Base-by-base conservation (phyloP, 805 yeast genomes). In the Starmerella powellii region DNA sequence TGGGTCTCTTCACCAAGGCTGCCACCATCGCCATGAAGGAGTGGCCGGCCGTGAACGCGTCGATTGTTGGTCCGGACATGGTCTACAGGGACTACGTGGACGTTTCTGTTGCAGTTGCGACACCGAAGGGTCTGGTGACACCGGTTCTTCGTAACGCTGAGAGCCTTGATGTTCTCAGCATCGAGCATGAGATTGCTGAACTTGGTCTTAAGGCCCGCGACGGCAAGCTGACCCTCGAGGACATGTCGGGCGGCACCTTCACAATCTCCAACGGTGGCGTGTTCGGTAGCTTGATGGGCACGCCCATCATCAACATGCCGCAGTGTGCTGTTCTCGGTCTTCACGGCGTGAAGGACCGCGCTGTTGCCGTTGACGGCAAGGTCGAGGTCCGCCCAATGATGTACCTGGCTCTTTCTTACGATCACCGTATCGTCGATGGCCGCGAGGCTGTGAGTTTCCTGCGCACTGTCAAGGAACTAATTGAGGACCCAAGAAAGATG, bases 251-350 rank as follows among this genome's bases (percentile, higher is more conserved):
- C 64, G 98, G 98, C 65, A 87, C 97, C 47, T 87, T 91, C 73
- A 91, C 98, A 59, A 91, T 91, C 58, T 91, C 97, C 42, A 91
- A 91, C 70, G 98, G 98, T 64, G 98, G 98, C 66, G 95, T 91
- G 45, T 91, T 91, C 59, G 98, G 98, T 51, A 91, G 97, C 20
- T 72, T 91, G 54, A 85, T 81, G 65, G 98, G 98, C 64, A 91
- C 98, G 40, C 98, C 98, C 59, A 91, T 91, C 66, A 88, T 91
- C 64, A 91, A 91, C 75, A 68, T 82, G 76, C 98, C 98, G 42
- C 98, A 91, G 71, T 86, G 95, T 46, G 96, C 97, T 34, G 98
- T 91, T 19, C 74, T 91, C 56, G 98, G 98, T 56, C 75, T 91
- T 61, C 98, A 91, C 59, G 97, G 96, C 66, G 81, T 84, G 56